Conservation (phyloP, 2,329 filamentous ascomycete species). For the Botrytis fragariae region DNA sequence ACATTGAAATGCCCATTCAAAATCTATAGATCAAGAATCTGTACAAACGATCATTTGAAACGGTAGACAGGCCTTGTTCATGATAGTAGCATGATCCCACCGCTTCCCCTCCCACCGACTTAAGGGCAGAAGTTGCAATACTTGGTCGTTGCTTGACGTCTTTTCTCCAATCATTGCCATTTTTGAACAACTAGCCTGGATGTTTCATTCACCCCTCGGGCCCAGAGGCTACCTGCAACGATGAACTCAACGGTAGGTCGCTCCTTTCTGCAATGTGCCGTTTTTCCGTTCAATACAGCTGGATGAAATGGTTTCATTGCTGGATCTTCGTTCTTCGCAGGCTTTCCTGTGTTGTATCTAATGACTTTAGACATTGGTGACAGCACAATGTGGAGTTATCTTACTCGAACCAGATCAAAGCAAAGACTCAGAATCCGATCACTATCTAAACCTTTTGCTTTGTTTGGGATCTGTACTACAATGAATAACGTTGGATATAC, state of each 20-base stretch:
- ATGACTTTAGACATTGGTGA: not conserved
- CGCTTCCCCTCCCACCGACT: too few relatives aligned
- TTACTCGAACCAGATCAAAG: not conserved
- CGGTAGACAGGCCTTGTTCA: not conserved
- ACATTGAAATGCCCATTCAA: not conserved
- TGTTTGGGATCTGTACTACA: not conserved
- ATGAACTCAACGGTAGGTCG: not conserved
- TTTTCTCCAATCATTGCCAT: not conserved
- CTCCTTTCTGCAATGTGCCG: too few relatives aligned
- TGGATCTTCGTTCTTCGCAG: too few relatives aligned
- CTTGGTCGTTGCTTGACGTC: not conserved
- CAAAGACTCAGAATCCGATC: not conserved
- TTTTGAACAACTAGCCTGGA: not conserved
- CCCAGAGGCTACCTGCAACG: not conserved
- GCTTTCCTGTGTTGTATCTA: not conserved
- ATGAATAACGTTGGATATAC: not conserved
- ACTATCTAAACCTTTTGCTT: not conserved
- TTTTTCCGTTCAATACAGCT: not conserved
- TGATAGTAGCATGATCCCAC: not conserved
- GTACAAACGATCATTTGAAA: not conserved
- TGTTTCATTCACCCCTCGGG: fast-evolving
- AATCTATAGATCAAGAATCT: not conserved
- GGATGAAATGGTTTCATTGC: not conserved
- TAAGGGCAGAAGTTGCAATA: not conserved
- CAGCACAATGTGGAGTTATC: not conserved